Conservation (phyloP, 768 basidiomycete genomes). For the Lactifluus piperatus region DNA sequence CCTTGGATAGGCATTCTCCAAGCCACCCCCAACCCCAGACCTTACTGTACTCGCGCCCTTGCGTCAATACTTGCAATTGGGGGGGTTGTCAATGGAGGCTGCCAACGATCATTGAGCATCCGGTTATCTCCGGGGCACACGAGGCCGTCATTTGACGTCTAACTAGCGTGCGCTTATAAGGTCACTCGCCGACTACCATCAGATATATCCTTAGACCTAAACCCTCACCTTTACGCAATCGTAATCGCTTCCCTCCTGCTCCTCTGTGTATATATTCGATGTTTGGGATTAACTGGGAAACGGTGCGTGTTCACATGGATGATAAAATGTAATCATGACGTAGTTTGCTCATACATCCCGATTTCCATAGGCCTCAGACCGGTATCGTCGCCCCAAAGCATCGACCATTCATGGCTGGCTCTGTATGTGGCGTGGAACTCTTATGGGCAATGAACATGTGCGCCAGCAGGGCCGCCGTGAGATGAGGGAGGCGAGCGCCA, state of each 20-base stretch:
- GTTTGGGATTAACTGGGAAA: conserved; percentile 17
- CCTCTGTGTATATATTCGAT: neutral
- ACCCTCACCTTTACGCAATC: conserved; percentile 1
- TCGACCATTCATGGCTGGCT: conserved; percentile 23
- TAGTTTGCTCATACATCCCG: neutral
- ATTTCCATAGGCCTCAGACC: conserved; percentile 7
- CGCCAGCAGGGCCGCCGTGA: conserved; percentile 18
- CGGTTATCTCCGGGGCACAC: conserved; percentile 16
- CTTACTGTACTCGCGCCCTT: neutral
- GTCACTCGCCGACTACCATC: neutral
- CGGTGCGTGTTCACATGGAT: conserved; percentile 5
- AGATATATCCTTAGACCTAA: conserved; percentile 4
- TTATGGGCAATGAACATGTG: conserved; percentile 15
- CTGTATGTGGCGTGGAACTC: conserved; percentile 20
- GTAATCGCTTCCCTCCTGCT: neutral
- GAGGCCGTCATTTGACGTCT: neutral
- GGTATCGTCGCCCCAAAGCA: conserved; percentile 10
- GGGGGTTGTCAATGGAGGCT: neutral
- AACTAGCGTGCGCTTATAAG: conserved; percentile 2
- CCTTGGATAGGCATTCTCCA: neutral
- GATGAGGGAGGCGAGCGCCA: conserved; percentile 18
- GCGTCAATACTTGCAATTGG: neutral
- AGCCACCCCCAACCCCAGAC: neutral
- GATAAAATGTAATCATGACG: neutral
- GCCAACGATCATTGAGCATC: neutral